Evolutionary conservation across 495 filamentous ascomycete species (phyloP).

Genomic region (Cryomyces minteri): DNA sequence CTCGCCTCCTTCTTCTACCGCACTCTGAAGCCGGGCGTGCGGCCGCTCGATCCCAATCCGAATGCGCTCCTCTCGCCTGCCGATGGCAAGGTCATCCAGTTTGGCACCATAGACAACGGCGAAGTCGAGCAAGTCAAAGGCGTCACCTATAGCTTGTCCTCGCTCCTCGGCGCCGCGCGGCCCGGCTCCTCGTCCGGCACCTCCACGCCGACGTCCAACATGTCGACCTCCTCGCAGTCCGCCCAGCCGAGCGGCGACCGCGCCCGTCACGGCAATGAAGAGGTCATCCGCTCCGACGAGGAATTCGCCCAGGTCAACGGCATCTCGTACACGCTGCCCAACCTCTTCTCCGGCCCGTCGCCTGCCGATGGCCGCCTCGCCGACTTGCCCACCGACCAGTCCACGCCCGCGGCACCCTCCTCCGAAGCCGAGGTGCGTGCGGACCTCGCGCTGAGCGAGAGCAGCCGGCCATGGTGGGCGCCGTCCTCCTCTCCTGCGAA

Average conservation of each 20-base stretch:
- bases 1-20: slow-evolving; percentile 96
- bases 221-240: slow-evolving; percentile 4
- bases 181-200: slow-evolving; percentile 15
- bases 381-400: slow-evolving; percentile 37
- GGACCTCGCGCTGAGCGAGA: slow-evolving; percentile 57
- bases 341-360: slow-evolving; percentile 57
- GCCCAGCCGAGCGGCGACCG: slow-evolving; percentile 15
- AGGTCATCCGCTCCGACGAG: slow-evolving; percentile 56
- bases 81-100: slow-evolving; percentile 82
- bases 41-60: slow-evolving; percentile 69
- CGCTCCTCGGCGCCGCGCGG: slow-evolving; percentile 54
- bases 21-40: slow-evolving; percentile 68
- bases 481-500: slow-evolving; percentile 32
- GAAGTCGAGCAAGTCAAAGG: slow-evolving; percentile 99
- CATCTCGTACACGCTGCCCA: slow-evolving; percentile 87
- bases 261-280: slow-evolving; percentile 27
- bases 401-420: slow-evolving; percentile 39
- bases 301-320: slow-evolving; percentile 94
- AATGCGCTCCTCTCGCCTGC: slow-evolving; percentile 69
- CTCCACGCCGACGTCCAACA: slow-evolving; percentile 6
- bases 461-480: slow-evolving; percentile 54
- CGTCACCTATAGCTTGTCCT: slow-evolving; percentile 92
- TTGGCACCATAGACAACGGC: slow-evolving; percentile 74
- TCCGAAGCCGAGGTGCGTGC: slow-evolving; percentile 69
- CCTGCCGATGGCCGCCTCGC: slow-evolving; percentile 1